Evolutionary conservation across 768 basidiomycete genomes (phyloP).

Genomic region (Phanerochaete carnosa): DNA sequence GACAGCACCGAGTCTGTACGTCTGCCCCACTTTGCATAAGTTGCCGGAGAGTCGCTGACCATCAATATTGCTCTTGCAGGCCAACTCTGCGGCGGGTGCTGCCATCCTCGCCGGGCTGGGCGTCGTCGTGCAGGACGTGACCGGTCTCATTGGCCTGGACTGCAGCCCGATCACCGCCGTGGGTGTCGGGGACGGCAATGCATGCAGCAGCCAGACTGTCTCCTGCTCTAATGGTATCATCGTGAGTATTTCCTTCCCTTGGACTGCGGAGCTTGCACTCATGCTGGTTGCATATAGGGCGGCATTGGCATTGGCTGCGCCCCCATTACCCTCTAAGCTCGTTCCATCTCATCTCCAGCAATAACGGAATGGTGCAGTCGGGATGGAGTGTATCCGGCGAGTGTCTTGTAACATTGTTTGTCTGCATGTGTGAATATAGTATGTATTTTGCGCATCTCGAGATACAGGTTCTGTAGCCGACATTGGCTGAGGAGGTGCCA

Average conservation of each 20-base stretch:
- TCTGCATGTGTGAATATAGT: too few species aligned
- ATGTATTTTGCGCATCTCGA: neutral
- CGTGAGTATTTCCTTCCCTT: neutral
- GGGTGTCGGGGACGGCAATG: constrained; percentile 6
- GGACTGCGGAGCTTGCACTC: neutral
- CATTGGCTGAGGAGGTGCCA: neutral
- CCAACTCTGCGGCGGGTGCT: neutral
- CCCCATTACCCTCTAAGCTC: constrained; percentile 9
- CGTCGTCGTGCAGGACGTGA: constrained; percentile 10
- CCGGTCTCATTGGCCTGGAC: constrained; percentile 6
- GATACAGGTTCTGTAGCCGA: neutral
- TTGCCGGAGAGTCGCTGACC: neutral
- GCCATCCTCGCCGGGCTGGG: neutral
- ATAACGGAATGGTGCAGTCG: too few species aligned
- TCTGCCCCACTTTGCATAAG: neutral
- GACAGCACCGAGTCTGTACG: constrained; percentile 1
- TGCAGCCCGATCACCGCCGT: constrained; percentile 13
- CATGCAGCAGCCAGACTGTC: neutral
- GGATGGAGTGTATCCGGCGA: too few species aligned
- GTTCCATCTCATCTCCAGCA: too few species aligned
- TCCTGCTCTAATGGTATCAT: constrained; percentile 1
- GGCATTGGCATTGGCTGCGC: constrained; percentile 12
- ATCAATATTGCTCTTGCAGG: neutral
- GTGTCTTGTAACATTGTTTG: too few species aligned
- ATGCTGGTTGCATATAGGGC: neutral